phyloP scores from a whole-genome alignment of 1,284 basidiomycete genomes.

The Melanopsichium pennsylvanicum region DNA sequence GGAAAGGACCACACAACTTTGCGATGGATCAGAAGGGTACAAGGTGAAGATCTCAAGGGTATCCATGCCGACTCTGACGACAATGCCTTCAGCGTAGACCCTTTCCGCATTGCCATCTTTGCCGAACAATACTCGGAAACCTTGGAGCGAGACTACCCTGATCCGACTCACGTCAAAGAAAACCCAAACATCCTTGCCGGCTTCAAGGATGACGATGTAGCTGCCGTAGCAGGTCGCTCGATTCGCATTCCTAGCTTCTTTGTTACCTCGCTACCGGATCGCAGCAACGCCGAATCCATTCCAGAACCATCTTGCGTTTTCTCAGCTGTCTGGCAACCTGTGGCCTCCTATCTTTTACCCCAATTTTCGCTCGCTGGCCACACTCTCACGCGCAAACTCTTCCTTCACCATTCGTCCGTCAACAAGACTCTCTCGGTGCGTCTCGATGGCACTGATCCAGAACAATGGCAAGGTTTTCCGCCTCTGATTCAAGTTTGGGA shows the following conservation, averaged over 20 bases:
- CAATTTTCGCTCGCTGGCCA: conserved; percentile 15
- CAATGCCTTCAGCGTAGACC: conserved; percentile 26
- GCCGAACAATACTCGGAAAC: conserved; percentile 41
- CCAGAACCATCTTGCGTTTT: conserved; percentile 16
- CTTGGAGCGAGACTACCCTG: conserved; percentile 32
- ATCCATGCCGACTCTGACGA: conserved; percentile 9
- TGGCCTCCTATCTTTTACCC: conserved; percentile 8
- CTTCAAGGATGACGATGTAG: conserved; percentile 26
- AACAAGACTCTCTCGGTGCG: conserved; percentile 32
- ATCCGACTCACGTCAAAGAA: conserved; percentile 14
- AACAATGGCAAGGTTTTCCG: conserved; percentile 37
- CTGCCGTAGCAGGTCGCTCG: not conserved
- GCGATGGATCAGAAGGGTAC: conserved; percentile 45
- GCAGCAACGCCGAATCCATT: not conserved
- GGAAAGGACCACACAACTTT: conserved; percentile 30
- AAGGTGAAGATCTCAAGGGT: conserved; percentile 14
- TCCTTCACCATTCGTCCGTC: conserved; percentile 38
- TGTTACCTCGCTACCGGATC: conserved; percentile 37
- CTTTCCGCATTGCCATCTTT: conserved; percentile 42
- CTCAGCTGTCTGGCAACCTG: conserved; percentile 26
- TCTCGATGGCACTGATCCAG: conserved; percentile 30
- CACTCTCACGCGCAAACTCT: conserved; percentile 17
- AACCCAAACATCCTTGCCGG: conserved; percentile 30
- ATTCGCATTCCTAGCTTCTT: conserved; percentile 49
- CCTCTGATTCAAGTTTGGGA: conserved; percentile 43